Evolutionary conservation across 352 stramenopile species (phyloP).

Genomic region (Phytopythium helicoides): DNA sequence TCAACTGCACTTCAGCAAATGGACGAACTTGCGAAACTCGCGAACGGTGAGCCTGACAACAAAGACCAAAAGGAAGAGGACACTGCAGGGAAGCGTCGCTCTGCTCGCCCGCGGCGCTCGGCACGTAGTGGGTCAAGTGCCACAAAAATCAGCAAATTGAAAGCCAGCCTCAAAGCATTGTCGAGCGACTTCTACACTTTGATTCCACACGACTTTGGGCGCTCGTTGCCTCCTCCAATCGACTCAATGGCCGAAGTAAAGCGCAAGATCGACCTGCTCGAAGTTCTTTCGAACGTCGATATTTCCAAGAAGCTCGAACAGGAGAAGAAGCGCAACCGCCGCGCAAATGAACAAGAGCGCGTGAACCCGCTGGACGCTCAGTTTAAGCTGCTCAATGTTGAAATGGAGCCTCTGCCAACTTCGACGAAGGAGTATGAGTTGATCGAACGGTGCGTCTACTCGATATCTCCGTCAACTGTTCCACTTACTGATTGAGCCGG

Average conservation of each 20-base stretch:
- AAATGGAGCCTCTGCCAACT: conserved; percentile 40
- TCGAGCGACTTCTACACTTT: conserved; percentile 71
- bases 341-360: conserved; percentile 5
- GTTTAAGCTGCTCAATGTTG: conserved; percentile 52
- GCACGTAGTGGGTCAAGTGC: conserved; percentile 16
- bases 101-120: conserved; percentile 20
- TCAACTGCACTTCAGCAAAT: conserved; percentile 51
- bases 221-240: conserved; percentile 49
- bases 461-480: neutral
- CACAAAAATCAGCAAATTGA: conserved; percentile 34
- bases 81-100: conserved; percentile 16
- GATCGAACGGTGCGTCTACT: conserved; percentile 34
- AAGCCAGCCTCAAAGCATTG: conserved; percentile 48
- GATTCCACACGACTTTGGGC: conserved; percentile 70
- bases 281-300: conserved; percentile 63
- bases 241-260: conserved; percentile 62
- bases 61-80: neutral
- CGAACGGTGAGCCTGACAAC: neutral
- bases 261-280: conserved; percentile 64
- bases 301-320: conserved; percentile 59
- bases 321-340: conserved; percentile 37
- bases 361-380: conserved; percentile 60
- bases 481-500: neutral
- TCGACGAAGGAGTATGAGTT: conserved; percentile 43
- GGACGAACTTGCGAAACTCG: conserved; percentile 24